These are phyloP conservation scores for Cerioporus squamosus DNA, from an alignment of 1,284 basidiomycete species.

Conservation along the genomic window DNA sequence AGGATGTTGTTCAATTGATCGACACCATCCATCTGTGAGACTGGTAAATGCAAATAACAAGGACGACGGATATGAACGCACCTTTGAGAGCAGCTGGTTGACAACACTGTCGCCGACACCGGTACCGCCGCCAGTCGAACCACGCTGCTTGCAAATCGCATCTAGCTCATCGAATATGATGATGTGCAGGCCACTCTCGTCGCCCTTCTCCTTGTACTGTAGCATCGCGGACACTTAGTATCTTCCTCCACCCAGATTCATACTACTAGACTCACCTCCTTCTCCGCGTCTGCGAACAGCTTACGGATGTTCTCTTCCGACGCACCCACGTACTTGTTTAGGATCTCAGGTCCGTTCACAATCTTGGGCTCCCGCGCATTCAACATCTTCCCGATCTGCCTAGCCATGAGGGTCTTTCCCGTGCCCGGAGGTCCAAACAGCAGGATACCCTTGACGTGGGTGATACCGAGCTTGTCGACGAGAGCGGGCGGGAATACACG, in stretches of 20 bases:
- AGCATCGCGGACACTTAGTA: neutral
- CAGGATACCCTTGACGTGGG: conserved; percentile 98
- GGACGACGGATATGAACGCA: conserved; percentile 28
- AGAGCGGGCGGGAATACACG: conserved; percentile 97
- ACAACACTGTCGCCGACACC: conserved; percentile 99
- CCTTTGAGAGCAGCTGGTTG: conserved; percentile 98
- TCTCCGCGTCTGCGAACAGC: conserved; percentile 96
- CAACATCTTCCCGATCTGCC: conserved; percentile 99
- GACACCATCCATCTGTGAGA: conserved; percentile 93
- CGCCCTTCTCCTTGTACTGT: conserved; percentile 97
- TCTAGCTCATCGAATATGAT: conserved; percentile 99
- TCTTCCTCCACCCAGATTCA: neutral
- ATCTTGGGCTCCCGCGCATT: conserved; percentile 98
- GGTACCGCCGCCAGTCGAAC: conserved; percentile 87
- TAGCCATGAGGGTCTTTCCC: conserved; percentile 97
- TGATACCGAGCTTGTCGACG: conserved; percentile 97
- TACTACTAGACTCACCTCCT: conserved; percentile 66
- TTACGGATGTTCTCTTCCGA: conserved; percentile 99
- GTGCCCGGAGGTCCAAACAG: conserved; percentile 97
- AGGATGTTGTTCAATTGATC: conserved; percentile 99
- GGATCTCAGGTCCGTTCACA: conserved; percentile 97
- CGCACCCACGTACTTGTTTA: conserved; percentile 98
- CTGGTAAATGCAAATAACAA: neutral
- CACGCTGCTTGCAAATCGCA: conserved; percentile 98
- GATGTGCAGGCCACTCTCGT: conserved; percentile 97